Evolutionary conservation across 495 filamentous ascomycete genomes (phyloP).

Genomic region (Niebla homalea): DNA sequence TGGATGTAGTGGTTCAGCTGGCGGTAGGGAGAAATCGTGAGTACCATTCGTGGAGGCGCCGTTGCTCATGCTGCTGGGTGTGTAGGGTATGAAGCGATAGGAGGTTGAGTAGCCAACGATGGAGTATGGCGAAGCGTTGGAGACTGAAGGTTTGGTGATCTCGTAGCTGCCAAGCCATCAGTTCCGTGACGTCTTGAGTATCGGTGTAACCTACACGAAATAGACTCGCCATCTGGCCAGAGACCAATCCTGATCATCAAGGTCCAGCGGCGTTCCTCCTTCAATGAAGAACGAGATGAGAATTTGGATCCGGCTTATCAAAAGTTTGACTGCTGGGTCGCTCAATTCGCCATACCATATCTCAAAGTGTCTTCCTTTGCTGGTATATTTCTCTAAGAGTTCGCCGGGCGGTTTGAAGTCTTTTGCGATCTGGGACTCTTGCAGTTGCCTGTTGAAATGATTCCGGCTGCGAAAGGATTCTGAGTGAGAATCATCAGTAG

Average conservation of each 20-base stretch:
- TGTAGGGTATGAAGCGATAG: constrained; percentile 66
- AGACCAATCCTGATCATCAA: constrained; percentile 61
- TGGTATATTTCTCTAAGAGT: constrained; percentile 37
- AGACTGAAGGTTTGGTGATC: constrained; percentile 32
- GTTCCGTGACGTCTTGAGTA: constrained; percentile 10
- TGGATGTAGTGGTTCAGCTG: constrained; percentile 26
- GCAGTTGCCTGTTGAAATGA: constrained; percentile 46
- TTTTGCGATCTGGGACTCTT: constrained; percentile 35
- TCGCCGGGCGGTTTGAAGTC: constrained; percentile 51
- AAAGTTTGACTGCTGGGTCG: constrained; percentile 43
- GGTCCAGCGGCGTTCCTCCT: constrained; percentile 58
- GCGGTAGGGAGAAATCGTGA: constrained; percentile 31
- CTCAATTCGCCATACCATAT: constrained; percentile 47
- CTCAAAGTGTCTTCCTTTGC: constrained; percentile 39
- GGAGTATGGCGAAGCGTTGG: constrained; percentile 44
- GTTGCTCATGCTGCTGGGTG: constrained; percentile 13
- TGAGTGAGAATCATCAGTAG: constrained; percentile 17
- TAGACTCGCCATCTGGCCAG: constrained; percentile 78
- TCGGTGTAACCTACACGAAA: constrained; percentile 41
- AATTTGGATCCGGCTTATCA: constrained; percentile 69
- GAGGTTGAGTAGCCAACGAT: constrained; percentile 80
- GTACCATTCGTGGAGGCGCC: constrained; percentile 11
- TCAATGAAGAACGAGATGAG: constrained; percentile 84
- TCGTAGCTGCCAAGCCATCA: constrained; percentile 41
- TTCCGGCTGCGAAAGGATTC: constrained; percentile 48